A percentile compares a stretch with the other conserved stretches of the same genome.
Conservation (phyloP, 495 filamentous ascomycete genomes). For the Cetradonia linearis region DNA sequence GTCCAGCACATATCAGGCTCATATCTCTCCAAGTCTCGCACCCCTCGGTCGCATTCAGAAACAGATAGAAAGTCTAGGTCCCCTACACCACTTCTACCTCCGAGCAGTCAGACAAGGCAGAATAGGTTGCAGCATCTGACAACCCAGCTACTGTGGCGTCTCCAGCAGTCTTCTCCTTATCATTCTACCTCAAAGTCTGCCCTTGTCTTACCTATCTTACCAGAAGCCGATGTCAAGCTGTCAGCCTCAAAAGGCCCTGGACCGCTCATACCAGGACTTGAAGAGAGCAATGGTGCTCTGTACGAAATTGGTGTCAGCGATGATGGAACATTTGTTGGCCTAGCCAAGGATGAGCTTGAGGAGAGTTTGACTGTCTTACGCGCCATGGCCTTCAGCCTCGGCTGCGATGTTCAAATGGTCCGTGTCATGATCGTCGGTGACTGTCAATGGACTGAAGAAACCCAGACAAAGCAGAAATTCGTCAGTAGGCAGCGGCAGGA, state of each 20-base stretch:
- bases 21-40: conserved; percentile 41
- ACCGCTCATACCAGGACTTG: conserved; percentile 66
- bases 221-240: conserved; percentile 48
- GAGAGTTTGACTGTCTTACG: conserved; percentile 76
- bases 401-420: conserved; percentile 75
- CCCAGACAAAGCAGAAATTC: conserved; percentile 23
- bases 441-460: conserved; percentile 62
- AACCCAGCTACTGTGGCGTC: conserved; percentile 86
- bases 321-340: conserved; percentile 81
- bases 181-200: conserved; percentile 64
- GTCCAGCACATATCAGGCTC: conserved; percentile 50
- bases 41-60: conserved; percentile 4
- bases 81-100: conserved; percentile 30
- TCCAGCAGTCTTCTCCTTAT: conserved; percentile 90
- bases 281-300: conserved; percentile 83
- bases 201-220: conserved; percentile 62
- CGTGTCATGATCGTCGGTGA: conserved; percentile 78
- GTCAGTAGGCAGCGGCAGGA: conserved; percentile 33
- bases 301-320: conserved; percentile 97
- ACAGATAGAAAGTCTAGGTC: conserved; percentile 5
- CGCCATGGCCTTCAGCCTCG: conserved; percentile 83
- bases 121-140: conserved; percentile 81
- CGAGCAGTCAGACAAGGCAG: conserved; percentile 56
- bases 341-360: conserved; percentile 84
- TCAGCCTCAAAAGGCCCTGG: conserved; percentile 45